These are phyloP conservation scores for Cyclocybe cylindracea DNA, from an alignment of 768 basidiomycete genomes.

Conservation along the genomic window DNA sequence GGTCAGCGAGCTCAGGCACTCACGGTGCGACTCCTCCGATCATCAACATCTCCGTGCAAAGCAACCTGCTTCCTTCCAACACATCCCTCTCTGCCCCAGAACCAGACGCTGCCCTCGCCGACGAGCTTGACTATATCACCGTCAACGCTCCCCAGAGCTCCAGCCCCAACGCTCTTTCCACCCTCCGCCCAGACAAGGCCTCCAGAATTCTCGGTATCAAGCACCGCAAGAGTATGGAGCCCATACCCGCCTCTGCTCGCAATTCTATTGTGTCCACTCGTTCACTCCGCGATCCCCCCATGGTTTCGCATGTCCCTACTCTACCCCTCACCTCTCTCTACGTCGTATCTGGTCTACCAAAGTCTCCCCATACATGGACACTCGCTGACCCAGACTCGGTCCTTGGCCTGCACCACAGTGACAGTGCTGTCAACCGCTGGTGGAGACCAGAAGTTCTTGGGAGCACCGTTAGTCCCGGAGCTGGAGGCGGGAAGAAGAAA, in stretches of 20 bases:
- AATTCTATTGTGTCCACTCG: conserved; percentile 79
- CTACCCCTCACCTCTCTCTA: conserved; percentile 82
- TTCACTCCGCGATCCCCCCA: conserved; percentile 58
- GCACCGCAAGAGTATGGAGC: conserved; percentile 81
- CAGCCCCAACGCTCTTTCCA: conserved; percentile 35
- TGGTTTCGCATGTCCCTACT: conserved; percentile 66
- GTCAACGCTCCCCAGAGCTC: conserved; percentile 31
- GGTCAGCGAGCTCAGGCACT: conserved; percentile 35
- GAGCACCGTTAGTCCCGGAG: conserved; percentile 82
- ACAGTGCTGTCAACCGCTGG: conserved; percentile 85
- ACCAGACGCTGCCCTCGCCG: conserved; percentile 51
- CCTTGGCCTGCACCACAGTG: conserved; percentile 77
- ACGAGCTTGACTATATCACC: conserved; percentile 78
- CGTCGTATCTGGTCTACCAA: conserved; percentile 86
- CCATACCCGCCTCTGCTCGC: conserved; percentile 75
- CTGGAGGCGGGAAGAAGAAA: conserved; percentile 78
- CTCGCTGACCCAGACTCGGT: conserved; percentile 84
- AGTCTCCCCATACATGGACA: conserved; percentile 89
- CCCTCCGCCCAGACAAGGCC: conserved; percentile 66
- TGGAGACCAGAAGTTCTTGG: conserved; percentile 93
- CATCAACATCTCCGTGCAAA: conserved; percentile 50
- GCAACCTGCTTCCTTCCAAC: conserved; percentile 26
- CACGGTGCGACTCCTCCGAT: conserved; percentile 34
- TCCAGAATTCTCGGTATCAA: conserved; percentile 75
- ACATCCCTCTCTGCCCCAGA: conserved; percentile 24